A percentile compares a stretch with the other conserved stretches of the same genome.
Conservation (phyloP, 2,329 filamentous ascomycete genomes). For the Zymoseptoria brevis region DNA sequence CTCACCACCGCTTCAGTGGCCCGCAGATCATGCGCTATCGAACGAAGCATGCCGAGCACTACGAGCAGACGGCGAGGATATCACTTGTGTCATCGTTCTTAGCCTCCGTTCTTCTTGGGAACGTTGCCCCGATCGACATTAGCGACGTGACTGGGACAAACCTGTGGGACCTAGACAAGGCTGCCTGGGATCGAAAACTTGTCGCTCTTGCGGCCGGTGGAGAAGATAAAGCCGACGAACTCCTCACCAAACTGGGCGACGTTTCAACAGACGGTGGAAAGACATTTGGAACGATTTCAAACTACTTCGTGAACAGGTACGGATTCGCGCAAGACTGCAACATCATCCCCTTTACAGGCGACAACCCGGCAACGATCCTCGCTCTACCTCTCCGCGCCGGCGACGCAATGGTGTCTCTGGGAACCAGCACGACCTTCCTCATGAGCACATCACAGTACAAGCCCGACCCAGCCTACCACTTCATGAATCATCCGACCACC, state of each 20-base stretch:
- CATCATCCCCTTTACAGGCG: conserved; percentile 82
- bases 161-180: conserved; percentile 77
- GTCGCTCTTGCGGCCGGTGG: conserved; percentile 66
- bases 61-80: conserved; percentile 72
- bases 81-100: conserved; percentile 94
- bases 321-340: conserved; percentile 68
- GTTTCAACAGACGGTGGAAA: conserved; percentile 74
- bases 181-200: conserved; percentile 65
- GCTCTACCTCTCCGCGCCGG: conserved; percentile 77
- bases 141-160: conserved; percentile 96
- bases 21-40: conserved; percentile 88
- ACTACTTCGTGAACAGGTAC: conserved; percentile 72
- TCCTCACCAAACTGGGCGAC: conserved; percentile 71
- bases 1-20: conserved; percentile 98
- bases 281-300: conserved; percentile 64
- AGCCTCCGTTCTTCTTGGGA: conserved; percentile 79
- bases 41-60: conserved; percentile 70
- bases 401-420: conserved; percentile 89
- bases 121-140: conserved; percentile 82
- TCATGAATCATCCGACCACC: conserved; percentile 95
- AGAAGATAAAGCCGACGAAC: conserved; percentile 50
- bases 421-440: conserved; percentile 92
- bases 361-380: conserved; percentile 93
- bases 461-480: conserved; percentile 86
- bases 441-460: conserved; percentile 93